These are phyloP conservation scores for Salix udensis DNA, from an alignment of 345 rosid genomes.

Conservation along the genomic window DNA sequence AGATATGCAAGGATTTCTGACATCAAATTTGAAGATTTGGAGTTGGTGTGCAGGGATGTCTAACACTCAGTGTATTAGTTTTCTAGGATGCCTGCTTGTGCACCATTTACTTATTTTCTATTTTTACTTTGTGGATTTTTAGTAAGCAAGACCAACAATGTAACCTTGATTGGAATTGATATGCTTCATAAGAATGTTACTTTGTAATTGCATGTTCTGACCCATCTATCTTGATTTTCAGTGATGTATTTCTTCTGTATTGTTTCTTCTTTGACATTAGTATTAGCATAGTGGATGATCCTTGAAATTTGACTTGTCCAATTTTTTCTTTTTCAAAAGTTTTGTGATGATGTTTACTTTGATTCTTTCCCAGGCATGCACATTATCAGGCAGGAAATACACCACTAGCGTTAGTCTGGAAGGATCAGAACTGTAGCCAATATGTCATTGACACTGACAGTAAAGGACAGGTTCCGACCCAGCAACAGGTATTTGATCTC, in stretches of 20 bases:
- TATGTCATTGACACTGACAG: slow-evolving; percentile 91
- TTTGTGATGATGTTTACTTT: slow-evolving; percentile 4
- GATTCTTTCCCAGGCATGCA: slow-evolving; percentile 56
- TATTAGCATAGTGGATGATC: background rate
- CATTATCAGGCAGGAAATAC: slow-evolving; percentile 90
- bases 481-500: slow-evolving; percentile 59
- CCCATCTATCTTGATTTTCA: background rate
- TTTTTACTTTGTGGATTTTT: background rate
- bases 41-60: background rate
- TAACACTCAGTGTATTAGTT: background rate
- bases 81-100: background rate
- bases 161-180: background rate
- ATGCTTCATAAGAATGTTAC: background rate
- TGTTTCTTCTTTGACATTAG: background rate
- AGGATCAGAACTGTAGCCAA: slow-evolving; percentile 86
- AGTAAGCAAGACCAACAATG: background rate
- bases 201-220: background rate
- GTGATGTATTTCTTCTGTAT: background rate
- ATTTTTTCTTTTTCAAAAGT: background rate
- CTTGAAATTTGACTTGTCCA: background rate
- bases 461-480: slow-evolving; percentile 68
- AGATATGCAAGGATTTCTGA: background rate
- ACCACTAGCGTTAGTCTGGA: slow-evolving; percentile 93
- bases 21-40: background rate
- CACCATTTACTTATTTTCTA: background rate